A percentile compares a stretch with the other conserved stretches of the same genome.
Evolutionary conservation across 176 grass and related monocot species (phyloP).

Genomic region (Poa pratensis): DNA sequence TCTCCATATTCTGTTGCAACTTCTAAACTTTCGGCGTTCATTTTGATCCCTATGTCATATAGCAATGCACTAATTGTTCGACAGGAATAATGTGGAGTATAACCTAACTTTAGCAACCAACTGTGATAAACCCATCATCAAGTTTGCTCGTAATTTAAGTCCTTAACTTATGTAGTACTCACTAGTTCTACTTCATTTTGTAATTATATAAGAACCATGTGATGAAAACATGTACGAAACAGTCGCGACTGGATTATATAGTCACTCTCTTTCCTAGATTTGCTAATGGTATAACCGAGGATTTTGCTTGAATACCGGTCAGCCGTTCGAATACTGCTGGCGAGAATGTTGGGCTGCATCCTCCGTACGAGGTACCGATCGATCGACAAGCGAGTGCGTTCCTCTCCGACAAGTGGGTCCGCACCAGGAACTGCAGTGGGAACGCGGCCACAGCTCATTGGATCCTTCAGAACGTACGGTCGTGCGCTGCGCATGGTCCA

Average conservation of each 20-base stretch:
- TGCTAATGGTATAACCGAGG: not conserved
- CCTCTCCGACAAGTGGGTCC: not conserved
- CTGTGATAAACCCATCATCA: too few species aligned
- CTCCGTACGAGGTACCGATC: not conserved
- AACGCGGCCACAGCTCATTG: too few species aligned
- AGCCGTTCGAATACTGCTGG: not conserved
- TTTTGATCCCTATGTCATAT: not conserved
- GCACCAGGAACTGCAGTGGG: not conserved
- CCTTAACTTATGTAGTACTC: too few species aligned
- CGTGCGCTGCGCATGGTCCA: too few species aligned
- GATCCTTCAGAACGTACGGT: too few species aligned
- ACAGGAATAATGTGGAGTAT: too few species aligned
- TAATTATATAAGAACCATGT: too few species aligned
- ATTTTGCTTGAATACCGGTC: not conserved
- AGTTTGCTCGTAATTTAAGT: too few species aligned
- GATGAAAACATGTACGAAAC: too few species aligned
- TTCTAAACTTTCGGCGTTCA: slow-evolving; percentile 10
- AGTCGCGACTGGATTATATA: not conserved
- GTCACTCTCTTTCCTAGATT: not conserved
- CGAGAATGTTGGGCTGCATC: not conserved
- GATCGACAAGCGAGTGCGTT: not conserved
- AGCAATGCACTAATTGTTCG: not conserved
- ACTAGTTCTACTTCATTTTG: too few species aligned
- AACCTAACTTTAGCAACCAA: too few species aligned
- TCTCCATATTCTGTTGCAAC: not conserved